Base-by-base conservation (phyloP, 306 rosid species). In the Lupinus albus region DNA sequence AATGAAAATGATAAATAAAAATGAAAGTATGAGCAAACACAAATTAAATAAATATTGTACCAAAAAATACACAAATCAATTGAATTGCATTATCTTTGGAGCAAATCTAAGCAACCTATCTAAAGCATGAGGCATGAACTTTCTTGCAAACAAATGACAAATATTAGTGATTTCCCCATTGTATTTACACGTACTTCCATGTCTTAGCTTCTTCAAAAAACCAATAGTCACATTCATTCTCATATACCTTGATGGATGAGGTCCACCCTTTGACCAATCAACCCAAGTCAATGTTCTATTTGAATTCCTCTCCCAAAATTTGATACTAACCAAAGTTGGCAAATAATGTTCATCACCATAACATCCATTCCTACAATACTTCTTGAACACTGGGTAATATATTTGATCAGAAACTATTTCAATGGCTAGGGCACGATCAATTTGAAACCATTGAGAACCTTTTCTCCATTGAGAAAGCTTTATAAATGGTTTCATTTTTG, bases 381-480 rank as follows among this genome's bases (percentile, higher is more conserved):
- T 76, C 8, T 46, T 38, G 41, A 88, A 86, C 48, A 80, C 12
- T 0, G 91, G 79, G 47, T 71, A 88, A 11, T 78, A 86, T 38
- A 1, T 52, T 0, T 1, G 41, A 70, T 90, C 96, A 0, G 96
- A 82, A 14, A 90, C 76, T 4, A 90, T 53, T 41, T 74, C 80
- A 2, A 69, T 4, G 17, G 96, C 96, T 0, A 88, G 63, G 6
- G 9, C 21, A 0, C 98, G 84, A 76, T 89, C 88, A 33, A 89
- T 70, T 67, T 80, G 87, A 61, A 93, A 93, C 98, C 98, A 93
- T n/a, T 89, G 97, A 0, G 96, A 89, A 2, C 98, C 97, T 64
- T 93, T 93, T 4, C 96, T 62, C 95, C 95, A 88, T 14, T 88
- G 85, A 0, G 20, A 2, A 2, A 79, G 70, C 36, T 2, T 74